Conservation (phyloP, 2,329 filamentous ascomycete species). For the Alternaria atra region DNA sequence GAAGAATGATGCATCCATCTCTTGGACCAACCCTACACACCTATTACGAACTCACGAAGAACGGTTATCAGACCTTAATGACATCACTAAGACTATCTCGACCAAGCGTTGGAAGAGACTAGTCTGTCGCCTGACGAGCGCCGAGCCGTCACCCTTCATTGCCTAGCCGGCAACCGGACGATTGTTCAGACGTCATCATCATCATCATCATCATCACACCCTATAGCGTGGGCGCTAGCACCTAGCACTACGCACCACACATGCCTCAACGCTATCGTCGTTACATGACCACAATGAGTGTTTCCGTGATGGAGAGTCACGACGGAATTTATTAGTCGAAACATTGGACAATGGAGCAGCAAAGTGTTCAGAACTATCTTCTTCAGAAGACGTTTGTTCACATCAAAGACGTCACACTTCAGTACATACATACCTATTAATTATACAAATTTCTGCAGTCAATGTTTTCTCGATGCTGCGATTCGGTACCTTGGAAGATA, state of each 20-base stretch:
- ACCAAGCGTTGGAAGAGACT: constrained; percentile 46
- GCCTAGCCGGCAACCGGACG: constrained; percentile 3
- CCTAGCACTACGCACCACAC: not conserved
- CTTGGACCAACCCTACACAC: not conserved
- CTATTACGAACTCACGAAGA: constrained; percentile 5
- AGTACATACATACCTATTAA: not conserved
- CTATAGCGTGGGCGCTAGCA: constrained; percentile 1
- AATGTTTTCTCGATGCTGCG: not conserved
- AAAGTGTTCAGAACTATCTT: not conserved
- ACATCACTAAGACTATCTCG: constrained; percentile 19
- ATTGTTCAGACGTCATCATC: constrained; percentile 9
- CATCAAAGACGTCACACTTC: not conserved
- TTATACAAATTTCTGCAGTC: not conserved
- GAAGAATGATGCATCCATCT: not conserved
- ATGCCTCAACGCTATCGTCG: not conserved
- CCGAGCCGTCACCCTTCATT: not conserved
- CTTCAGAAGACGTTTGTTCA: not conserved
- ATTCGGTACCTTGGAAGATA: not conserved
- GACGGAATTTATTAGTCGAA: not conserved
- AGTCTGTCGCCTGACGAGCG: constrained; percentile 5
- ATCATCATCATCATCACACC: constrained; percentile 12
- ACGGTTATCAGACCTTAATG: constrained; percentile 10
- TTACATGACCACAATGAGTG: not conserved
- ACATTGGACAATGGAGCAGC: not conserved
- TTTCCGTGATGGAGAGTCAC: not conserved